Conservation (phyloP, 2,329 filamentous ascomycete genomes). For the Trematosphaeria pertusa region DNA sequence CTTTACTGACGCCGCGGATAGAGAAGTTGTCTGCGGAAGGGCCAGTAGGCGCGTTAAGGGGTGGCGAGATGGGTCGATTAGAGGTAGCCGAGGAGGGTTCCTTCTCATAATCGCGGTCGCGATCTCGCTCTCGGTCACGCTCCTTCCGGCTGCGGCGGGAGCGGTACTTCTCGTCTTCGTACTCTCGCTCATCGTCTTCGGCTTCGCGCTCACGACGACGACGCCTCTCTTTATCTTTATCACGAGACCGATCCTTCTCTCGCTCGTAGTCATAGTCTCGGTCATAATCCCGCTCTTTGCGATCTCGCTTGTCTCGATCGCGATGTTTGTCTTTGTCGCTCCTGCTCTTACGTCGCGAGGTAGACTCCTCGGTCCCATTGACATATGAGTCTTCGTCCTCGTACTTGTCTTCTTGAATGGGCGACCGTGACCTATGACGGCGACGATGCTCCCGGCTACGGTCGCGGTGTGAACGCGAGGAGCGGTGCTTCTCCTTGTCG, state of each 20-base stretch:
- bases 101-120: conserved; percentile 32
- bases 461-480: conserved; percentile 56
- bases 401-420: conserved; percentile 39
- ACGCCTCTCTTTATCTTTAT: conserved; percentile 43
- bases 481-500: conserved; percentile 52
- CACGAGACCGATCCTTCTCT: conserved; percentile 61
- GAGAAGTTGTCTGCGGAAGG: conserved; percentile 56
- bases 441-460: conserved; percentile 54
- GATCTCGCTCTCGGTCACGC: conserved; percentile 50
- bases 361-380: conserved; percentile 34
- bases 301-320: conserved; percentile 27
- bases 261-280: conserved; percentile 46
- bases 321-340: conserved; percentile 46
- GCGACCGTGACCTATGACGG: conserved; percentile 52
- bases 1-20: conserved; percentile 51
- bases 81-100: conserved; percentile 14
- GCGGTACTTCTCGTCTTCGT: conserved; percentile 51
- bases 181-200: conserved; percentile 58
- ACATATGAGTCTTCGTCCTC: conserved; percentile 39
- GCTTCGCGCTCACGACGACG: conserved; percentile 48
- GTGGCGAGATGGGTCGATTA: conserved; percentile 34
- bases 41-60: conserved; percentile 43
- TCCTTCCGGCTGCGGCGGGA: conserved; percentile 53
- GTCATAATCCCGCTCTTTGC: conserved; percentile 37
- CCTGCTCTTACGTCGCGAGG: conserved; percentile 46